phyloP scores from a whole-genome alignment of 345 rosid genomes.

The Nephelium lappaceum region DNA sequence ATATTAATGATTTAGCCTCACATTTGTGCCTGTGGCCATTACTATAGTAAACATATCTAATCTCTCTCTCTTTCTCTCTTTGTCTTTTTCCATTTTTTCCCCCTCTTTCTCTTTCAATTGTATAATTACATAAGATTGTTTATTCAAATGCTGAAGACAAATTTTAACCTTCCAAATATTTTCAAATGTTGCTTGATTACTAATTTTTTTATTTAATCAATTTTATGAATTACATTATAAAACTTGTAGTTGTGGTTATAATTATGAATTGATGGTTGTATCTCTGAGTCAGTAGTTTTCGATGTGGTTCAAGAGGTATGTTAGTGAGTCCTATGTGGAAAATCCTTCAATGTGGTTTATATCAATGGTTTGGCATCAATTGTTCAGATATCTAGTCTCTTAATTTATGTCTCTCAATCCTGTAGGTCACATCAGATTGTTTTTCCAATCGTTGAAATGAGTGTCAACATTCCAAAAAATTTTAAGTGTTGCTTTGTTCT shows the following conservation, averaged over 20 bases:
- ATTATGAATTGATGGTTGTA: neutral
- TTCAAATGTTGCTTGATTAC: no score
- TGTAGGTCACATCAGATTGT: neutral
- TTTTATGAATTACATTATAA: neutral
- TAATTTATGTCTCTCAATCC: neutral
- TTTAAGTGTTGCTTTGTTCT: neutral
- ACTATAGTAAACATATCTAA: neutral
- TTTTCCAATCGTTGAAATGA: neutral
- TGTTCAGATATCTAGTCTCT: neutral
- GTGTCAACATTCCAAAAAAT: neutral
- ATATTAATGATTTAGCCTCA: neutral
- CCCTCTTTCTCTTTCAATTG: no score
- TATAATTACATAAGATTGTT: neutral
- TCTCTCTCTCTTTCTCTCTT: neutral
- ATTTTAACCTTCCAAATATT: neutral
- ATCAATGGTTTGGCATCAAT: neutral
- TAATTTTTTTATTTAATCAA: neutral
- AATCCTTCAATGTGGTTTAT: neutral
- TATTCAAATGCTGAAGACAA: neutral
- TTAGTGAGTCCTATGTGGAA: neutral
- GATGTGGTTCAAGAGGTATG: neutral
- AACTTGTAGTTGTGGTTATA: neutral
- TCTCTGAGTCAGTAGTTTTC: neutral
- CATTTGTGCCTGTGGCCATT: neutral
- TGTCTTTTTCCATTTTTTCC: no score